Evolutionary conservation across 371 early-diverging fungal species (phyloP).

Genomic region (Haplosporangium sp.): DNA sequence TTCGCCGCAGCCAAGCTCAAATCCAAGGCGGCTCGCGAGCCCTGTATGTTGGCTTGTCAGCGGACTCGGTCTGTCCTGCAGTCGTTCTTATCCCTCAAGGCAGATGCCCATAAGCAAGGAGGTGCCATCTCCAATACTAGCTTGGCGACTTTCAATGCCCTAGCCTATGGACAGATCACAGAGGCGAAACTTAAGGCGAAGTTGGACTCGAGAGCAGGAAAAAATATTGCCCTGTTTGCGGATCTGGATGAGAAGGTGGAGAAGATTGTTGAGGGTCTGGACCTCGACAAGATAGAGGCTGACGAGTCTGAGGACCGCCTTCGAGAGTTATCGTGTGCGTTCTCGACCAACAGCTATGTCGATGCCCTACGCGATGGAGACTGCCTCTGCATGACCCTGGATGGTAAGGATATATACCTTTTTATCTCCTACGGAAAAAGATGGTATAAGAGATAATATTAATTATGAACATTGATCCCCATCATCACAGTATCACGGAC

Average conservation of each 20-base stretch:
- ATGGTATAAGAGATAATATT: too few relatives aligned
- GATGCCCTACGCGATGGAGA: conserved; percentile 56
- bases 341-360: conserved; percentile 56
- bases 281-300: conserved; percentile 45
- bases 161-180: conserved; percentile 54
- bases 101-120: conserved; percentile 54
- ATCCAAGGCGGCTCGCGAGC: conserved; percentile 11
- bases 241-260: conserved; percentile 51
- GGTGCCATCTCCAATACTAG: conserved; percentile 54
- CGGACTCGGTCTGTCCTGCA: conserved; percentile 23
- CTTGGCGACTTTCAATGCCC: conserved; percentile 56
- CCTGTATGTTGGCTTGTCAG: conserved; percentile 25
- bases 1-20: conserved; percentile 26
- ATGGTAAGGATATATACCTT: conserved; percentile 25
- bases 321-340: conserved; percentile 46
- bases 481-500: conserved; percentile 34
- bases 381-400: conserved; percentile 57
- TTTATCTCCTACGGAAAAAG: neutral
- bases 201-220: conserved; percentile 51
- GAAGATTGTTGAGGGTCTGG: conserved; percentile 36
- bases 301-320: conserved; percentile 38
- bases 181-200: conserved; percentile 49
- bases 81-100: conserved; percentile 38
- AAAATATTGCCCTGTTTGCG: conserved; percentile 49
- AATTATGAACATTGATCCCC: too few relatives aligned